Percentiles rank a stretch among this genome's conserved stretches.
Conservation (phyloP, 352 stramenopile genomes). For the Phytophthora pisi region DNA sequence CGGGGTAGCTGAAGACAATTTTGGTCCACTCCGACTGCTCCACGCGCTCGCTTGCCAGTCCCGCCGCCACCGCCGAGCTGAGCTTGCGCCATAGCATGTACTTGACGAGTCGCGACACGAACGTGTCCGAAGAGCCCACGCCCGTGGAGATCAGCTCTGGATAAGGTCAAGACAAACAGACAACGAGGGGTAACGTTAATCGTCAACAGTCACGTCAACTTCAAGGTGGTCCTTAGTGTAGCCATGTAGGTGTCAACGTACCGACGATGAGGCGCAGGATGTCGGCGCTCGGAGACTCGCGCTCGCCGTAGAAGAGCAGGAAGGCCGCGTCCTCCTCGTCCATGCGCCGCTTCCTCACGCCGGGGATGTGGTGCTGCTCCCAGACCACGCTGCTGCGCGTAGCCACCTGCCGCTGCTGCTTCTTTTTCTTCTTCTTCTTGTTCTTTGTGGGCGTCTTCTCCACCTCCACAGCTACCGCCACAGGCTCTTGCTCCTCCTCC, state of each 20-base stretch:
- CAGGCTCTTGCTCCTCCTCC: constrained; percentile 33
- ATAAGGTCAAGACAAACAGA: neutral
- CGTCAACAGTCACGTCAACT: constrained; percentile 8
- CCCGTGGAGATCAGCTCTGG: constrained; percentile 61
- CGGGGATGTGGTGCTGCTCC: constrained; percentile 13
- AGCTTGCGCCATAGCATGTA: constrained; percentile 65
- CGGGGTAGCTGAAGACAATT: constrained; percentile 68
- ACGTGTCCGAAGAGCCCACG: constrained; percentile 36
- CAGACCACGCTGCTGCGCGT: constrained; percentile 12
- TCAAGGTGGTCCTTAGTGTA: constrained; percentile 1
- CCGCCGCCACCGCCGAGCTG: constrained; percentile 42
- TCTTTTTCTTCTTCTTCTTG: constrained; percentile 11
- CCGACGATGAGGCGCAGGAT: constrained; percentile 67
- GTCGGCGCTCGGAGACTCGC: constrained; percentile 47
- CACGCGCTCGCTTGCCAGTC: constrained; percentile 41
- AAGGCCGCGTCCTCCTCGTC: constrained; percentile 73
- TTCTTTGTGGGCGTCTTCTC: neutral
- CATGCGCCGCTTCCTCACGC: constrained; percentile 42
- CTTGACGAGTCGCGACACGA: constrained; percentile 45
- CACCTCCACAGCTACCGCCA: neutral
- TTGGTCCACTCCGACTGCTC: constrained; percentile 82
- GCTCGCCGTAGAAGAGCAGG: constrained; percentile 68
- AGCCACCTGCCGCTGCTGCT: constrained; percentile 11
- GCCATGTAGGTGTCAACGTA: constrained; percentile 25
- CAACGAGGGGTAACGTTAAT: constrained; percentile 10